These are phyloP conservation scores for Claviceps fusiformis DNA, from an alignment of 2,329 filamentous ascomycete genomes.

Conservation along the genomic window DNA sequence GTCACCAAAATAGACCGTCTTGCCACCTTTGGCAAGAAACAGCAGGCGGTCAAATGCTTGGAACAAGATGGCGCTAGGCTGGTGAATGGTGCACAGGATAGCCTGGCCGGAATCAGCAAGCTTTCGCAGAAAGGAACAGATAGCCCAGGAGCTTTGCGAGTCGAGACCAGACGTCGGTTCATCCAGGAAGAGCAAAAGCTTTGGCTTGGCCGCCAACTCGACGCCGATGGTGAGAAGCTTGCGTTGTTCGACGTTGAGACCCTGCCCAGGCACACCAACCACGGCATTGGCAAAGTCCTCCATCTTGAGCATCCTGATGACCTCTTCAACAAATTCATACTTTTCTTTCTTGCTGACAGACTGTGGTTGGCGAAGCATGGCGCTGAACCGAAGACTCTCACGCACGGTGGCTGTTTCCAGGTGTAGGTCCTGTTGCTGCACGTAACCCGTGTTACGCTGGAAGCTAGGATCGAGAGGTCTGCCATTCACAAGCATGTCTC, in stretches of 20 bases:
- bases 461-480: conserved; percentile 41
- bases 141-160: conserved; percentile 49
- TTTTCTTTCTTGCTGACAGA: conserved; percentile 42
- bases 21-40: conserved; percentile 51
- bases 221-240: conserved; percentile 51
- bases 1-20: conserved; percentile 56
- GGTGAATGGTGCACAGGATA: conserved; percentile 41
- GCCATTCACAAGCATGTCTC: conserved; percentile 53
- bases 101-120: conserved; percentile 41
- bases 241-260: conserved; percentile 47
- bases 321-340: conserved; percentile 46
- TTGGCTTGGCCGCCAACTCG: conserved; percentile 41
- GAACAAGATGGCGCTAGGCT: conserved; percentile 39
- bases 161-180: conserved; percentile 51
- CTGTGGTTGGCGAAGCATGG: conserved; percentile 43
- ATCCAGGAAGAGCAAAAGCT: conserved; percentile 47
- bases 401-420: conserved; percentile 40
- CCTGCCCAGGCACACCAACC: conserved; percentile 48
- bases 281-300: conserved; percentile 52
- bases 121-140: conserved; percentile 47
- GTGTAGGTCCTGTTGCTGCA: conserved; percentile 52
- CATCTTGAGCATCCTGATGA: conserved; percentile 55
- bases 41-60: conserved; percentile 46
- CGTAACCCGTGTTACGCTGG: conserved; percentile 52
- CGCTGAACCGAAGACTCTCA: conserved; percentile 40